Conservation (phyloP, 139 green algal species). For the Auxenochlorella pyrenoidosa region DNA sequence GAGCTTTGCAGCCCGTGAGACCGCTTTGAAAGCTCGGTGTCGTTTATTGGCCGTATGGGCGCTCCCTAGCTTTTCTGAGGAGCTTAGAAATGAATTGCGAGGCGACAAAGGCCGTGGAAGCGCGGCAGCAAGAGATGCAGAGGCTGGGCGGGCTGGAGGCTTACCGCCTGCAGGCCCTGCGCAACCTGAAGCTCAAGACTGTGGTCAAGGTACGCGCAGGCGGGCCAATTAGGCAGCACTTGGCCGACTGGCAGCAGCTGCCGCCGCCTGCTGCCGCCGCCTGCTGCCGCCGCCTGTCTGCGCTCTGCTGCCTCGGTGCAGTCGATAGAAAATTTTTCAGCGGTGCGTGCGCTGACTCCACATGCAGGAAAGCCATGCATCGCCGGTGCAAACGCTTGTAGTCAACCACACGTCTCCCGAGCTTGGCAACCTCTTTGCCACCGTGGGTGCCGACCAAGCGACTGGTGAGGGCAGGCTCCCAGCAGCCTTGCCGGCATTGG, state of each 20-base stretch:
- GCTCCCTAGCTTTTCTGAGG: no score
- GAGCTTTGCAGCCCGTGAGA: no score
- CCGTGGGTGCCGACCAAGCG: slow-evolving; percentile 66
- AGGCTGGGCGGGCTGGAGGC: slow-evolving; percentile 35
- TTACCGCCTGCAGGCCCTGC: slow-evolving; percentile 49
- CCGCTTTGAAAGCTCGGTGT: no score
- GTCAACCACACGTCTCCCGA: slow-evolving; percentile 52
- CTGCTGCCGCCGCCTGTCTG: no score
- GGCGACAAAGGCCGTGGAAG: background rate
- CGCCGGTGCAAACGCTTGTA: slow-evolving; percentile 45
- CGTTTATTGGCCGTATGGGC: no score
- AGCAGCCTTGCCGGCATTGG: no score
- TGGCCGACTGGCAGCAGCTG: background rate
- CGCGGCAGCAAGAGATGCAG: slow-evolving; percentile 36
- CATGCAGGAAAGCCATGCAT: slow-evolving; percentile 66
- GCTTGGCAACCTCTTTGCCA: slow-evolving; percentile 65
- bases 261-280: slow-evolving; percentile 7
- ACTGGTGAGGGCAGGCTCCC: background rate
- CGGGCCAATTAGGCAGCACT: background rate
- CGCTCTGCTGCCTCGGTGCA: no score
- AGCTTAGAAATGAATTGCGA: slow-evolving; percentile 51
- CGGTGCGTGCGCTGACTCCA: no score
- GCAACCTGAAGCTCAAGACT: slow-evolving; percentile 65
- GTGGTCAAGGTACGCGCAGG: slow-evolving; percentile 60
- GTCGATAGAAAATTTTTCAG: background rate